Base-by-base conservation (phyloP, 2,329 filamentous ascomycete genomes). In the Tetracladium maxilliforme region DNA sequence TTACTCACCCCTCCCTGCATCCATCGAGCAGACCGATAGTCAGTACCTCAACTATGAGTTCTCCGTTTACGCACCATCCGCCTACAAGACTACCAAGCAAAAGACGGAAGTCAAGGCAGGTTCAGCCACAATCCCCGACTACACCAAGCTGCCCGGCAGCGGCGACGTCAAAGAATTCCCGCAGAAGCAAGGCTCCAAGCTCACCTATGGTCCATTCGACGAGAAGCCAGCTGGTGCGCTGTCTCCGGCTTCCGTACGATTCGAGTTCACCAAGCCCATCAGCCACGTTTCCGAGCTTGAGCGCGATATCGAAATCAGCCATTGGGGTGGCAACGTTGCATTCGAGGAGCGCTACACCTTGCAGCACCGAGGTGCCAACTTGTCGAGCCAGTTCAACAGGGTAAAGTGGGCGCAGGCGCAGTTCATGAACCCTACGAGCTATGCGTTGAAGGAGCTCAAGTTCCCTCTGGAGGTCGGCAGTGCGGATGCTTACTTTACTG, bases 241-340 rank as follows among this genome's bases (percentile, higher is more conserved):
- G 23, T 68, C 81, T 42, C 72, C 75, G 11, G 72, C 83, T 30
- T 70, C 64, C 36, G 75, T 94, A 26, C 80, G 90, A 33, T 95
- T 92, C 53, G 86, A 98, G 51, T 94, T 90, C 56, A 94, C 81
- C 35, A 92, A 87, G 54, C 87, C 90, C 9, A 61, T 98, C 29
- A 77, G 74, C 21, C 81, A 90, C 44, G 70, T 83, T 25, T 71
- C 72, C 17, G 60, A 70, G 10, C 61, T 98, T 31, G 82, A 95
- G 54, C 76, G 90, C 31, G 86, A 95, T 43, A 59, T 98, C 34
- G 90, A 98, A 51, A 77, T 98, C 40, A 92, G 82, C 47, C 90
- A 95, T 53, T 98, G 90, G 90, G 90, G 90, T 37, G 90, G 90
- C 33, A 98, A 98, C 47, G 55, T 95, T 27, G 90, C 90, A 3